Evolutionary conservation across 345 rosid species (phyloP).

Genomic region (Pistacia integerrima): DNA sequence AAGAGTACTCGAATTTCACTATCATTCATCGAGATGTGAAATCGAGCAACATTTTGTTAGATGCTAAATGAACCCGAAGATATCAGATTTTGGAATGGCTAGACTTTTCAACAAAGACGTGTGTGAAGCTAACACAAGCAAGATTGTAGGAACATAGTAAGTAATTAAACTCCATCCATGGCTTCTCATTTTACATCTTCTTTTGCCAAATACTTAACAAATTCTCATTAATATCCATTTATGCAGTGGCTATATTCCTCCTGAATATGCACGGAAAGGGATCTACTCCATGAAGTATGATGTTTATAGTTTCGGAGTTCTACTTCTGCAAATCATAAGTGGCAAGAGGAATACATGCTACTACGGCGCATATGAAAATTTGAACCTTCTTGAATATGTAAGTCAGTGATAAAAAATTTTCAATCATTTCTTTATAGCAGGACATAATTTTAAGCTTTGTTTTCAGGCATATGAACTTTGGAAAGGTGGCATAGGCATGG

Average conservation of each 20-base stretch:
- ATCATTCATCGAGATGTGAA: constrained; percentile 50
- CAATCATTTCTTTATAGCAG: not conserved
- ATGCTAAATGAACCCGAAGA: constrained; percentile 42
- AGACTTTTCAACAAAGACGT: constrained; percentile 39
- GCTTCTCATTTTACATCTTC: not conserved
- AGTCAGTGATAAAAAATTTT: constrained; percentile 16
- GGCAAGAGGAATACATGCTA: constrained; percentile 37
- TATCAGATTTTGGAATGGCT: constrained; percentile 53
- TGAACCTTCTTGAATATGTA: constrained; percentile 41
- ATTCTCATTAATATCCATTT: not conserved
- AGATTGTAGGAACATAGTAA: constrained; percentile 49
- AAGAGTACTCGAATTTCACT: constrained; percentile 51
- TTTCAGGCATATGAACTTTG: constrained; percentile 35
- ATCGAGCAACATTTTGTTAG: constrained; percentile 43
- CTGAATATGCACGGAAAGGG: constrained; percentile 49
- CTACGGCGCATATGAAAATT: constrained; percentile 34
- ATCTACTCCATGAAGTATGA: constrained; percentile 51
- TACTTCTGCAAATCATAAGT: constrained; percentile 51
- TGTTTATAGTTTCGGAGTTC: constrained; percentile 55
- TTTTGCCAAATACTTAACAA: not conserved
- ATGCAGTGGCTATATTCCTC: constrained; percentile 52
- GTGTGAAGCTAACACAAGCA: constrained; percentile 37
- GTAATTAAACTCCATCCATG: not conserved
- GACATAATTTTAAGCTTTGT: not conserved
- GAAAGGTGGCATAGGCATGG: constrained; percentile 24